phyloP scores from a whole-genome alignment of 192 early-diverging fungal species.

The Entomortierella parvispora region DNA sequence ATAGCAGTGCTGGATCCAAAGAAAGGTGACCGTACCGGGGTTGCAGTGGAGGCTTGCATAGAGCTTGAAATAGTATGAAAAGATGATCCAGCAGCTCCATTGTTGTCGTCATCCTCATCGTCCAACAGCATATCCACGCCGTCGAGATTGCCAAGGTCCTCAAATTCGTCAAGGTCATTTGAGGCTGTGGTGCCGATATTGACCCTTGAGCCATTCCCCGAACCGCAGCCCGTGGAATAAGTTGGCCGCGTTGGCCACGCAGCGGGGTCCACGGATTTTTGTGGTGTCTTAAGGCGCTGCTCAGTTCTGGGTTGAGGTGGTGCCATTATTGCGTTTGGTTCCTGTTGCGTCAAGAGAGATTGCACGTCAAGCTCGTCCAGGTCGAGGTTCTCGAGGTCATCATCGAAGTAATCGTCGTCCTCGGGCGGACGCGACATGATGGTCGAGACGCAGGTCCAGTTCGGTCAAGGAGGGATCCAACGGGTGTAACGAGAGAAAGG shows the following conservation, averaged over 20 bases:
- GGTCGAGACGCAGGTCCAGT: too few species aligned
- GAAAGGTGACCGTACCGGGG: neutral
- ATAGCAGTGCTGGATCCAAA: neutral
- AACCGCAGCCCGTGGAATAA: too few species aligned
- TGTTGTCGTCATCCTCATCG: constrained; percentile 11
- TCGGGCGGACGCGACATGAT: constrained; percentile 11
- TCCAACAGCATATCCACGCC: constrained; percentile 18
- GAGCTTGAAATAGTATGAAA: neutral
- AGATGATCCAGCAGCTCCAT: neutral
- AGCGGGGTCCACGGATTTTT: neutral
- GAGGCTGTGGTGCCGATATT: neutral
- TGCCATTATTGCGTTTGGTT: neutral
- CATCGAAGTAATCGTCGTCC: constrained; percentile 39
- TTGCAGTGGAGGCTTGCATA: too few species aligned
- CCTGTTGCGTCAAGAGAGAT: constrained; percentile 2
- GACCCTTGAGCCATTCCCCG: too few species aligned
- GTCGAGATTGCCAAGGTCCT: constrained; percentile 43
- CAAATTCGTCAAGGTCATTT: constrained; percentile 35
- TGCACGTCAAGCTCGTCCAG: constrained; percentile 18
- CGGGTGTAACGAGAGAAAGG: too few species aligned
- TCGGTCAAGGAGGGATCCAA: too few species aligned
- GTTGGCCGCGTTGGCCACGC: neutral
- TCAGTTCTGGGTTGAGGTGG: neutral
- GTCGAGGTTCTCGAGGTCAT: constrained; percentile 15
- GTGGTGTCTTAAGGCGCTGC: neutral